Percentiles rank a stretch among this genome's conserved stretches.
Evolutionary conservation across 768 basidiomycete genomes (phyloP).

Genomic region (Boletales sp.): DNA sequence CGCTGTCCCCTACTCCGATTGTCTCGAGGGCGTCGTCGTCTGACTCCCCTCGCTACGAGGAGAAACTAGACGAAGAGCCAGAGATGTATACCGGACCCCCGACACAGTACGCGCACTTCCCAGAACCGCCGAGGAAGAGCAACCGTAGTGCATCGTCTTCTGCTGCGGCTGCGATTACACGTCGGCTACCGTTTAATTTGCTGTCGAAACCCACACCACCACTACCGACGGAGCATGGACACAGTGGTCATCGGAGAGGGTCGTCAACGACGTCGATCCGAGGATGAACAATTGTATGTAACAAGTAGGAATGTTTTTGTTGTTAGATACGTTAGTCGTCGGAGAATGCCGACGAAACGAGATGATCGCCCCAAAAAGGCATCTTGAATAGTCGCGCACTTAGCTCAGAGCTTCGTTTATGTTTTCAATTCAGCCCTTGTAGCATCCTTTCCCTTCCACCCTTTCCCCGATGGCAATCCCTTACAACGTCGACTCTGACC

Average conservation of each 20-base stretch:
- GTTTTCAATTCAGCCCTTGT: constrained; percentile 2
- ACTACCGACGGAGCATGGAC: constrained; percentile 23
- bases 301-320: background rate
- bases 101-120: constrained; percentile 67
- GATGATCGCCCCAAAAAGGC: constrained; percentile 5
- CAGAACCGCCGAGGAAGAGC: constrained; percentile 56
- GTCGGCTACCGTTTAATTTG: constrained; percentile 67
- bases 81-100: constrained; percentile 62
- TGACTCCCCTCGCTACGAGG: constrained; percentile 41
- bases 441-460: background rate
- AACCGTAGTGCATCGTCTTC: constrained; percentile 37
- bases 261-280: constrained; percentile 39
- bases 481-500: constrained; percentile 48
- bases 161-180: constrained; percentile 46
- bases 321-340: constrained; percentile 1
- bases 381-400: background rate
- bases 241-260: constrained; percentile 40
- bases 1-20: constrained; percentile 38
- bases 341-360: constrained; percentile 23
- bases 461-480: constrained; percentile 53
- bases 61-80: constrained; percentile 40
- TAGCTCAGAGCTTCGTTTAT: constrained; percentile 1
- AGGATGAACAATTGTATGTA: constrained; percentile 3
- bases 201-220: constrained; percentile 51
- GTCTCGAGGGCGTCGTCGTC: constrained; percentile 56